Base-by-base conservation (phyloP, 225 moss, liverwort and hornwort genomes). In the Takakia lepidozioides region DNA sequence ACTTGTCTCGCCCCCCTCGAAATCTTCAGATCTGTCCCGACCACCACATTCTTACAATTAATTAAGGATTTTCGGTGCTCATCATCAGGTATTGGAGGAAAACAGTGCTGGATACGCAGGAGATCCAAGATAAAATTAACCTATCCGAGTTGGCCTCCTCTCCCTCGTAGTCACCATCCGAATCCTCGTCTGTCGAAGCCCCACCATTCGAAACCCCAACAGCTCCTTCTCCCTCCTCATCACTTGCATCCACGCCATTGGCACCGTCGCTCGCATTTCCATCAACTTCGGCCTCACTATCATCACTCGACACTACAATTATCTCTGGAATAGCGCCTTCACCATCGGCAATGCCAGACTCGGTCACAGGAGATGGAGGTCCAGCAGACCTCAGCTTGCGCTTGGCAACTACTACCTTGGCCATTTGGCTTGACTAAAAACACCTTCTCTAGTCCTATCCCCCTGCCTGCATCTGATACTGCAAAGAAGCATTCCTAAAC, bases 381-480 rank as follows among this genome's bases (percentile, higher is more conserved):
- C 76, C 81, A 25, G 70, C 65, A 0, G 81, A 84, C 66, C 87
- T 59, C 51, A 74, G 59, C 65, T 70, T 87, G 21, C 92, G 84
- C 61, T 83, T 81, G 32, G 68, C 54, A 26, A 74, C 29, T n/a
- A n/a, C n/a, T n/a, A n/a, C n/a, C 49, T 71, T 30, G 41, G 75
- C 83, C 90, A 91, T 91, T n/a, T n/a, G n/a, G n/a, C n/a, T n/a
- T n/a, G n/a, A n/a, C n/a, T n/a, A n/a, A n/a, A n/a, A n/a, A n/a
- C n/a, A n/a, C 29, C 47, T 67, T 32, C 26, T 1, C 38, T 54
- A 38, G 28, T 40, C 43, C 38, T 44, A 10, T 3, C 15, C 27
- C 27, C 39, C 51, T 52, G 50, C 59, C n/a, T n/a, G 48, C 38
- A 19, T 32, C 41, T 20, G 19, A 26, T 6, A 47, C n/a, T n/a